A percentile compares a stretch with the other conserved stretches of the same genome.
These are phyloP conservation scores for Candida chauliodis DNA, from an alignment of 805 yeast genomes.

Conservation along the genomic window DNA sequence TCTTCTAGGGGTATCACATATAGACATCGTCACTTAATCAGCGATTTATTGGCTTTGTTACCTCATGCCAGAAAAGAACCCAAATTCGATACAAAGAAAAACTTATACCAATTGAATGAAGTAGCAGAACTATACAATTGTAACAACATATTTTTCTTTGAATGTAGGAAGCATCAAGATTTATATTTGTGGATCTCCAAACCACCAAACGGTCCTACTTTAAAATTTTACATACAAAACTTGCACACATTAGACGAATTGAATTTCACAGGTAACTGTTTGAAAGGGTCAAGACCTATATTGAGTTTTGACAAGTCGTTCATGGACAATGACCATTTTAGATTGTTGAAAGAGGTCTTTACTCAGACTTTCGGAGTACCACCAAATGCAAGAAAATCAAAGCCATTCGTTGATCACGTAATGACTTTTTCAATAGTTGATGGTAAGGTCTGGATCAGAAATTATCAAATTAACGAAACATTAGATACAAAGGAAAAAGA, in stretches of 20 bases:
- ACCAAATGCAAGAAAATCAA: constrained; percentile 83
- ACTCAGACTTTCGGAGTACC: constrained; percentile 80
- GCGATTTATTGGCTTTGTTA: constrained; percentile 70
- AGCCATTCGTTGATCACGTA: constrained; percentile 95
- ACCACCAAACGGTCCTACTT: constrained; percentile 97
- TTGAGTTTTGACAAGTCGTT: constrained; percentile 83
- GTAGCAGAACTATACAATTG: constrained; percentile 96
- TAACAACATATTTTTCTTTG: constrained; percentile 90
- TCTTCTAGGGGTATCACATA: constrained; percentile 93
- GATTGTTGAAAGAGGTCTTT: constrained; percentile 67
- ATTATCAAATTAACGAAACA: constrained; percentile 78
- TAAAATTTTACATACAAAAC: constrained; percentile 90
- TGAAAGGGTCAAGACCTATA: constrained; percentile 92
- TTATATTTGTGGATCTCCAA: constrained; percentile 91
- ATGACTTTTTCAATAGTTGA: constrained; percentile 91
- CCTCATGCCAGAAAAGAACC: constrained; percentile 98
- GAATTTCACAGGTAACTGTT: constrained; percentile 93
- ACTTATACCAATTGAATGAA: constrained; percentile 84
- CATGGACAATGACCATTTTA: constrained; percentile 58
- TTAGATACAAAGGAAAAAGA: constrained; percentile 59
- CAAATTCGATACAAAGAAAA: constrained; percentile 89
- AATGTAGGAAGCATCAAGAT: constrained; percentile 94
- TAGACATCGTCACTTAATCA: constrained; percentile 92
- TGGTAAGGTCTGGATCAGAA: constrained; percentile 92
- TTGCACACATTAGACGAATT: constrained; percentile 94